phyloP scores from a whole-genome alignment of 352 stramenopile species.

The Phytophthora parvispora region DNA sequence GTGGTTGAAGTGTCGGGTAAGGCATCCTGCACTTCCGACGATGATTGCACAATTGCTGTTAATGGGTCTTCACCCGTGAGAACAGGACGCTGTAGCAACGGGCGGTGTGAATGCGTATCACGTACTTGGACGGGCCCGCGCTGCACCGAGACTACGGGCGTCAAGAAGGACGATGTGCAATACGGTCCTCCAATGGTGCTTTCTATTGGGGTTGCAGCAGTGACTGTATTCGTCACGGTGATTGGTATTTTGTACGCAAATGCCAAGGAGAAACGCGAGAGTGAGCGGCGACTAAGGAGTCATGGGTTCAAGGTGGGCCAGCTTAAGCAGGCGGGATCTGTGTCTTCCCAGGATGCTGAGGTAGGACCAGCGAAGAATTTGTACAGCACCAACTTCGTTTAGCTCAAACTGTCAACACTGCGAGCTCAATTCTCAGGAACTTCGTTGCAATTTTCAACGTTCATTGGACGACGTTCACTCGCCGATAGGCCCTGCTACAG shows the following conservation, averaged over 20 bases:
- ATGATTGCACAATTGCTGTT: slow-evolving; percentile 49
- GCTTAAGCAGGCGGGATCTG: slow-evolving; percentile 11
- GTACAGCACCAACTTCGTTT: background rate
- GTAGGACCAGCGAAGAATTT: background rate
- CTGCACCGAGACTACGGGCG: slow-evolving; percentile 38
- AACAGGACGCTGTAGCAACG: slow-evolving; percentile 27
- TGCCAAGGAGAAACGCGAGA: background rate
- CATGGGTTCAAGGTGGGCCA: slow-evolving; percentile 5
- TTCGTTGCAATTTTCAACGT: no score
- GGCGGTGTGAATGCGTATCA: slow-evolving; percentile 31
- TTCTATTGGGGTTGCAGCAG: background rate
- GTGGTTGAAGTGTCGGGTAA: slow-evolving; percentile 40
- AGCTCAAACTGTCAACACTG: no score
- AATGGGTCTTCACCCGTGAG: slow-evolving; percentile 15
- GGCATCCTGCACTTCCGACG: slow-evolving; percentile 40
- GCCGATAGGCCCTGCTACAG: no score
- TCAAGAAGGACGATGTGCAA: slow-evolving; percentile 12
- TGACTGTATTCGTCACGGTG: slow-evolving; percentile 1
- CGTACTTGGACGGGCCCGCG: slow-evolving; percentile 48
- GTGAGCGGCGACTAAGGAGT: background rate
- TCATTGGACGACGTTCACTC: no score
- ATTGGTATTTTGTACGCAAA: background rate
- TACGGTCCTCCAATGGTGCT: slow-evolving; percentile 30
- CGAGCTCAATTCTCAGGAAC: no score
- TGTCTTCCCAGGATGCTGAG: slow-evolving; percentile 6